These are phyloP conservation scores for Dothistroma pini DNA, from an alignment of 2,329 filamentous ascomycete genomes.

Conservation along the genomic window DNA sequence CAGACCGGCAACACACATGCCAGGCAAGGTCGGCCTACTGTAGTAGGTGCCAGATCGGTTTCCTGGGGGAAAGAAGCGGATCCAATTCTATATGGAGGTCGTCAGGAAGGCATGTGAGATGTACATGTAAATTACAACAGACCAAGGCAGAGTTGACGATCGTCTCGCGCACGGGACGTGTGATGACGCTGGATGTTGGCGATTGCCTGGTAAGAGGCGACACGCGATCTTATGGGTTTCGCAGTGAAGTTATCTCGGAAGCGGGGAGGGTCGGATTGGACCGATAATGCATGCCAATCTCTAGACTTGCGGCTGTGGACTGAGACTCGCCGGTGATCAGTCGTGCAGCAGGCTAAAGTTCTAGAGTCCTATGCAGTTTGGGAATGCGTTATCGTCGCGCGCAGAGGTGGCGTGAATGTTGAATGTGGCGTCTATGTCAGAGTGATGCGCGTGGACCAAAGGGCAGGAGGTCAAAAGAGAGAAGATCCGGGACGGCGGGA, in stretches of 20 bases:
- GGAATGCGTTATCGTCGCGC: background rate
- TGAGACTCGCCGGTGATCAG: background rate
- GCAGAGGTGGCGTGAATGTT: background rate
- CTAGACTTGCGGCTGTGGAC: background rate
- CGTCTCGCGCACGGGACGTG: background rate
- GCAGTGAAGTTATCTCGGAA: background rate
- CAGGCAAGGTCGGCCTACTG: slow-evolving; percentile 9
- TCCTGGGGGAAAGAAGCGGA: background rate
- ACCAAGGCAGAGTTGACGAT: background rate
- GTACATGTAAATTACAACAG: too few relatives aligned
- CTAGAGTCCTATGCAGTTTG: background rate
- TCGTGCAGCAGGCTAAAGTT: background rate
- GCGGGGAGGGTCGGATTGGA: background rate
- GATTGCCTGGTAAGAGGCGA: background rate
- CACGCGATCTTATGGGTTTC: background rate
- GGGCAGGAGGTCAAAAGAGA: background rate
- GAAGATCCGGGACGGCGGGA: background rate
- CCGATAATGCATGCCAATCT: background rate
- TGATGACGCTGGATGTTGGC: background rate
- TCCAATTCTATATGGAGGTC: background rate
- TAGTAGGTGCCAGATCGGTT: background rate
- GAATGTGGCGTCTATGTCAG: background rate
- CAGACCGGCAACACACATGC: slow-evolving; percentile 50
- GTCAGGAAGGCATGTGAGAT: background rate
- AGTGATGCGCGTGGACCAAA: background rate